Evolutionary conservation across 1,284 basidiomycete species (phyloP).

Genomic region (Cutaneotrichosporon mucoides): DNA sequence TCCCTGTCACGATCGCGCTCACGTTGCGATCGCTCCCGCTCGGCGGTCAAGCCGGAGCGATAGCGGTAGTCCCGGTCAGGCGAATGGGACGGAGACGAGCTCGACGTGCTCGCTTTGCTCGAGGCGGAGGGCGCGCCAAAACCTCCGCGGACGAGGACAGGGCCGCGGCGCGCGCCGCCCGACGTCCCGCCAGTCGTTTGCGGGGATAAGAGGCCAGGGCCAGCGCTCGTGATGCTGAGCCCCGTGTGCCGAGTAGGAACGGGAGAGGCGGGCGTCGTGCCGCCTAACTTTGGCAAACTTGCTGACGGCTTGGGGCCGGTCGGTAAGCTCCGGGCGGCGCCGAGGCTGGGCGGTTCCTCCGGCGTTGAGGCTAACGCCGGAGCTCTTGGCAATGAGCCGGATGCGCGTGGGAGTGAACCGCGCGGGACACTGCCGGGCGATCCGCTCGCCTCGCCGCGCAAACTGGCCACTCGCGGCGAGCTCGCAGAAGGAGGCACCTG

Average conservation of each 20-base stretch:
- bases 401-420: not conserved
- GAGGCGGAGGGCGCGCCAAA: slow-evolving; percentile 26
- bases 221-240: not conserved
- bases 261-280: not conserved
- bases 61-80: slow-evolving; percentile 19
- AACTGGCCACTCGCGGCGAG: not conserved
- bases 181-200: slow-evolving; percentile 32
- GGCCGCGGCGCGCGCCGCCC: slow-evolving; percentile 27
- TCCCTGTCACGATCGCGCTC: not conserved
- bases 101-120: slow-evolving; percentile 12
- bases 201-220: slow-evolving; percentile 21
- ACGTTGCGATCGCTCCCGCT: slow-evolving; percentile 4
- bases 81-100: slow-evolving; percentile 22
- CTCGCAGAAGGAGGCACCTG: not conserved
- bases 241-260: not conserved
- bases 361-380: slow-evolving; percentile 3
- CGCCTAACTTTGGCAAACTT: not conserved
- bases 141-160: slow-evolving; percentile 47
- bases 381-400: not conserved
- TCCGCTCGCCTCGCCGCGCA: not conserved
- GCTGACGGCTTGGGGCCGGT: not conserved
- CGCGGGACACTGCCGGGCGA: not conserved
- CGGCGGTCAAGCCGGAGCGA: slow-evolving; percentile 2
- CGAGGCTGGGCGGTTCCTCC: not conserved
- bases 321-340: not conserved